Evolutionary conservation across 495 filamentous ascomycete genomes (phyloP).

Genomic region (Xylaria scruposa): DNA sequence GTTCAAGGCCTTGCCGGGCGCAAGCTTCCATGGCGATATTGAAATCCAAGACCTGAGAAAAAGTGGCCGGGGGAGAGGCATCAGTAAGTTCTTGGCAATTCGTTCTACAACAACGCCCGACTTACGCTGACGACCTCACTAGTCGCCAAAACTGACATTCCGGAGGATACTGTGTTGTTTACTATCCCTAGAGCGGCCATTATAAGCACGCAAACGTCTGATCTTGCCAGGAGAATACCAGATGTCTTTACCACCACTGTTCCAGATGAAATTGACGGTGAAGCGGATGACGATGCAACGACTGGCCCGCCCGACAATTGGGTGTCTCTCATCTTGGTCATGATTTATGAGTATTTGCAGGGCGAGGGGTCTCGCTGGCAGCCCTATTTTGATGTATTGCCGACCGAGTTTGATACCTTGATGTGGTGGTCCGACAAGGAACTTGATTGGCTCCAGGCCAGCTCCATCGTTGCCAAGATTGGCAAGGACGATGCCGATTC

Average conservation of each 20-base stretch:
- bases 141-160: slow-evolving; percentile 56
- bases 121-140: slow-evolving; percentile 5
- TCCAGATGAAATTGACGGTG: slow-evolving; percentile 38
- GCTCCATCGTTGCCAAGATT: slow-evolving; percentile 77
- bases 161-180: slow-evolving; percentile 53
- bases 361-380: slow-evolving; percentile 72
- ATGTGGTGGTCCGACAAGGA: slow-evolving; percentile 88
- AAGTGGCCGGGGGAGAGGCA: slow-evolving; percentile 51
- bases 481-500: slow-evolving; percentile 74
- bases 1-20: slow-evolving; percentile 52
- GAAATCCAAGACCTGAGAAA: slow-evolving; percentile 50
- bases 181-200: slow-evolving; percentile 54
- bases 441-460: slow-evolving; percentile 75
- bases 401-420: slow-evolving; percentile 78
- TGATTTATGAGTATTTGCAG: slow-evolving; percentile 77
- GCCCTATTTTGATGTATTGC: slow-evolving; percentile 83
- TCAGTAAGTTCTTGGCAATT: slow-evolving; percentile 42
- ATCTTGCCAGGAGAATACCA: slow-evolving; percentile 45
- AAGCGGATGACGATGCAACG: slow-evolving; percentile 41
- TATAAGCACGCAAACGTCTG: slow-evolving; percentile 50
- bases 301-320: slow-evolving; percentile 49
- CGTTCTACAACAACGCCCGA: not conserved
- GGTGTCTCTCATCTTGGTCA: slow-evolving; percentile 71
- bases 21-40: slow-evolving; percentile 54
- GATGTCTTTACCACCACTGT: slow-evolving; percentile 45